Evolutionary conservation across 1,139 yeast species (phyloP).

Genomic region (Yamadazyma aaseri): DNA sequence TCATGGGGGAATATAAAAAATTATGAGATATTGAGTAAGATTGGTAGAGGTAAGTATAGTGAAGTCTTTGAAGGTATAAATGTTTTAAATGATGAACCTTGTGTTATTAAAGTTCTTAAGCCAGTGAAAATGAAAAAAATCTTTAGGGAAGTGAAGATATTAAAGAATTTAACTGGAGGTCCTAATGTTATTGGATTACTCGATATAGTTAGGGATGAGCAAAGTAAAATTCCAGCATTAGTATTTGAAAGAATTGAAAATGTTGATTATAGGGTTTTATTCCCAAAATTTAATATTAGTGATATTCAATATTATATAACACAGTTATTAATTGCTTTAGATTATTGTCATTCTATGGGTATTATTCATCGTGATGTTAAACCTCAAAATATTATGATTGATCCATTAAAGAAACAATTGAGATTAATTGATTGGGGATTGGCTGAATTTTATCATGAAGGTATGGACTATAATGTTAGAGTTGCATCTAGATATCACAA

Average conservation of each 20-base stretch:
- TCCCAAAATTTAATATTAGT: slow-evolving; percentile 59
- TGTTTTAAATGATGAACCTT: slow-evolving; percentile 45
- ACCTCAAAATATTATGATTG: slow-evolving; percentile 85
- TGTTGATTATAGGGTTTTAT: slow-evolving; percentile 68
- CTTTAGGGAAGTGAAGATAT: slow-evolving; percentile 70
- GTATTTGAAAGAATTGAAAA: slow-evolving; percentile 71
- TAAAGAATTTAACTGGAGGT: slow-evolving; percentile 74
- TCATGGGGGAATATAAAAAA: slow-evolving; percentile 73
- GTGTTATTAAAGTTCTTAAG: slow-evolving; percentile 73
- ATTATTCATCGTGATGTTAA: slow-evolving; percentile 83
- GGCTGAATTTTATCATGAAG: slow-evolving; percentile 79
- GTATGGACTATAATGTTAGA: slow-evolving; percentile 75
- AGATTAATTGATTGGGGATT: slow-evolving; percentile 83
- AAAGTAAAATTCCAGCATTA: slow-evolving; percentile 71
- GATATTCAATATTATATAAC: slow-evolving; percentile 73
- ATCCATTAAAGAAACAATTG: slow-evolving; percentile 58
- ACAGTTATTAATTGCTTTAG: slow-evolving; percentile 67
- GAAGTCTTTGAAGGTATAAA: slow-evolving; percentile 84
- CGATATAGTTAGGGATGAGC: slow-evolving; percentile 76
- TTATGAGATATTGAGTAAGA: slow-evolving; percentile 88
- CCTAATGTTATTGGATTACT: slow-evolving; percentile 67
- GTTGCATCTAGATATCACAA: slow-evolving; percentile 81
- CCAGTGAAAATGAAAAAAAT: slow-evolving; percentile 82
- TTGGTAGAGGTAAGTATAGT: slow-evolving; percentile 96
- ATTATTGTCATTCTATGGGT: slow-evolving; percentile 80